phyloP scores from a whole-genome alignment of 1,284 basidiomycete genomes.

The Fomitopsis pinicola region DNA sequence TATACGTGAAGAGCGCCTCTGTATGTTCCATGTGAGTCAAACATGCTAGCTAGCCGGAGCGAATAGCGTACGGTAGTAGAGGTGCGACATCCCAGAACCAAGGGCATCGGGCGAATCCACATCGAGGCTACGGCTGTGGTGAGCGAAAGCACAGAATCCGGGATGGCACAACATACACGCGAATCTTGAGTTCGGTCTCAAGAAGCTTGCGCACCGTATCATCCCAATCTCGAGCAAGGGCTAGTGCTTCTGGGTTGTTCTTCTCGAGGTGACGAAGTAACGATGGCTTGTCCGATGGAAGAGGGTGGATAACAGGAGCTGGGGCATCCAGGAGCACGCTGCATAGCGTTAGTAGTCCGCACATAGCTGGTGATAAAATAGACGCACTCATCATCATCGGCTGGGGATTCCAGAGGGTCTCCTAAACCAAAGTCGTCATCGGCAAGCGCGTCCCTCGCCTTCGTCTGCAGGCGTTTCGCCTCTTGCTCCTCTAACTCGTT shows the following conservation, averaged over 20 bases:
- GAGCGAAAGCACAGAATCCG: background rate
- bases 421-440: conserved; percentile 86
- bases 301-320: conserved; percentile 22
- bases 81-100: conserved; percentile 62
- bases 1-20: conserved; percentile 90
- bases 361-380: background rate
- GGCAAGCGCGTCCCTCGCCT: conserved; percentile 65
- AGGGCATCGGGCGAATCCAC: conserved; percentile 41
- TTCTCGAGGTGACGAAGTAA: conserved; percentile 75
- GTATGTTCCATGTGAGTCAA: conserved; percentile 1
- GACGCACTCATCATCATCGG: conserved; percentile 40
- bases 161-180: conserved; percentile 39
- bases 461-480: conserved; percentile 76
- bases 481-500: conserved; percentile 88
- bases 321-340: conserved; percentile 35
- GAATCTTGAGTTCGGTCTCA: conserved; percentile 50
- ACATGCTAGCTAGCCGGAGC: background rate
- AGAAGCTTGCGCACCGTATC: conserved; percentile 55
- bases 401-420: conserved; percentile 48
- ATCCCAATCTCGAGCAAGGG: conserved; percentile 73
- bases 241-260: conserved; percentile 75
- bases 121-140: conserved; percentile 38
- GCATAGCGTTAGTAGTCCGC: background rate
- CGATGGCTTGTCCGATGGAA: conserved; percentile 57
- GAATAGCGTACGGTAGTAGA: conserved; percentile 66